Percentiles rank a stretch among this genome's conserved stretches.
Evolutionary conservation across 1,284 basidiomycete genomes (phyloP).

Genomic region (Apiotrichum siamense): DNA sequence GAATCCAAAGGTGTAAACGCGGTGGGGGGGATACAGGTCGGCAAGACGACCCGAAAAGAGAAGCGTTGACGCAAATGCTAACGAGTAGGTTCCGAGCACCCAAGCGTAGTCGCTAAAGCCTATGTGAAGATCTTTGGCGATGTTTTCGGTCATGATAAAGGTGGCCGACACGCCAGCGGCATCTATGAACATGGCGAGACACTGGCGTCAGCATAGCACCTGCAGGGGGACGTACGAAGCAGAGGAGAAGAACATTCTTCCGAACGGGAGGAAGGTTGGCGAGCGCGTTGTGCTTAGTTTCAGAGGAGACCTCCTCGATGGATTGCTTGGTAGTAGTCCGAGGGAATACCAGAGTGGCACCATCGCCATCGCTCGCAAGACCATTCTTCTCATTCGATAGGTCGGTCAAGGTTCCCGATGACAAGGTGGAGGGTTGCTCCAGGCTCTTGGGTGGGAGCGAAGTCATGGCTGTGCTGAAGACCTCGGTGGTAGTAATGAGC

Average conservation of each 20-base stretch:
- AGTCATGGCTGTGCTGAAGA: too few relatives aligned
- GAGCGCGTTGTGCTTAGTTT: too few relatives aligned
- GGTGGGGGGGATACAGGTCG: constrained; percentile 39
- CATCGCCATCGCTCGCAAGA: too few relatives aligned
- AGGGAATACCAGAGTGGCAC: too few relatives aligned
- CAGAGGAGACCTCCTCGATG: too few relatives aligned
- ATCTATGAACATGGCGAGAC: constrained; percentile 34
- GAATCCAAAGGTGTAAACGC: constrained; percentile 39
- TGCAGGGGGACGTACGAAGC: constrained; percentile 21
- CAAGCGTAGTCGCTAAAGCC: constrained; percentile 31
- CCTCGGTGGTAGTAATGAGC: too few relatives aligned
- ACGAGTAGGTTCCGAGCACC: constrained; percentile 35
- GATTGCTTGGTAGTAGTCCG: too few relatives aligned
- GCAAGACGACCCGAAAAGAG: constrained; percentile 38
- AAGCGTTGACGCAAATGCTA: constrained; percentile 33
- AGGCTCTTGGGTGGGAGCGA: too few relatives aligned
- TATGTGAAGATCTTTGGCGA: constrained; percentile 33
- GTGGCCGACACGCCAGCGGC: constrained; percentile 37
- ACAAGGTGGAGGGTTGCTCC: too few relatives aligned
- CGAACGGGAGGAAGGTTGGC: constrained; percentile 19
- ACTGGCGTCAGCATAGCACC: constrained; percentile 7
- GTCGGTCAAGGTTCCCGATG: too few relatives aligned
- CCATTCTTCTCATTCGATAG: too few relatives aligned
- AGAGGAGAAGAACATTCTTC: constrained; percentile 32
- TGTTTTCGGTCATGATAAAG: constrained; percentile 43